Evolutionary conservation across 2,329 filamentous ascomycete species (phyloP).

Genomic region (Talaromyces sp.): DNA sequence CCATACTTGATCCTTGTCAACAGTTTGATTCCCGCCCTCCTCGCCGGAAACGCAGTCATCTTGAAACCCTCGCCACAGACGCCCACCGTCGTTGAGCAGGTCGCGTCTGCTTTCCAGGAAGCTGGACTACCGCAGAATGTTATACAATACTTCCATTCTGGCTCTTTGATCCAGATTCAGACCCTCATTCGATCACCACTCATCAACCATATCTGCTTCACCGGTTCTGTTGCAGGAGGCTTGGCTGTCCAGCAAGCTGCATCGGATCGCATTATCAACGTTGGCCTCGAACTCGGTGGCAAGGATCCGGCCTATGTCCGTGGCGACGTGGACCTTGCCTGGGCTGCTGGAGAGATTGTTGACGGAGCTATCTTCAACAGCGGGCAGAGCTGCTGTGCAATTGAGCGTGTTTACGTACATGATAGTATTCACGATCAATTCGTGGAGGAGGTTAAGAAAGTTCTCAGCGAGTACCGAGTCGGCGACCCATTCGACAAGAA

Average conservation of each 20-base stretch:
- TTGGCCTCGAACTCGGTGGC: constrained; percentile 87
- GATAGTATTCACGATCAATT: constrained; percentile 81
- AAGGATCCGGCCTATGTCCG: constrained; percentile 93
- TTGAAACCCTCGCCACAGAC: constrained; percentile 95
- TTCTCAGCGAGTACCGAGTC: constrained; percentile 76
- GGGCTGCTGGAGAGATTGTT: constrained; percentile 92
- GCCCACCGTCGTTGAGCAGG: constrained; percentile 83
- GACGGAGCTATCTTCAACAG: constrained; percentile 97
- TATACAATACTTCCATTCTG: constrained; percentile 88
- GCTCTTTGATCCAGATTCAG: constrained; percentile 73
- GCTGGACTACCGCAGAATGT: constrained; percentile 81
- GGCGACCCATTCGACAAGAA: constrained; percentile 79
- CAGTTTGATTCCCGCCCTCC: constrained; percentile 83
- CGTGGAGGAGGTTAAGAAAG: constrained; percentile 71
- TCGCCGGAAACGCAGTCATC: constrained; percentile 87
- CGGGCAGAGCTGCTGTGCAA: constrained; percentile 92
- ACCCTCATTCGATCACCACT: constrained; percentile 72
- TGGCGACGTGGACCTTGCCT: constrained; percentile 78
- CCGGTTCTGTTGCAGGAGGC: constrained; percentile 84
- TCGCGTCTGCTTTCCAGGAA: constrained; percentile 70
- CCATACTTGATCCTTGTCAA: constrained; percentile 93
- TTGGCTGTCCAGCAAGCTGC: constrained; percentile 82
- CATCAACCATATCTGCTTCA: constrained; percentile 84
- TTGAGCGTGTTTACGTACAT: constrained; percentile 89
- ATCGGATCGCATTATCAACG: constrained; percentile 75